phyloP scores from a whole-genome alignment of 495 filamentous ascomycete genomes.

The Acidiella bohemica region DNA sequence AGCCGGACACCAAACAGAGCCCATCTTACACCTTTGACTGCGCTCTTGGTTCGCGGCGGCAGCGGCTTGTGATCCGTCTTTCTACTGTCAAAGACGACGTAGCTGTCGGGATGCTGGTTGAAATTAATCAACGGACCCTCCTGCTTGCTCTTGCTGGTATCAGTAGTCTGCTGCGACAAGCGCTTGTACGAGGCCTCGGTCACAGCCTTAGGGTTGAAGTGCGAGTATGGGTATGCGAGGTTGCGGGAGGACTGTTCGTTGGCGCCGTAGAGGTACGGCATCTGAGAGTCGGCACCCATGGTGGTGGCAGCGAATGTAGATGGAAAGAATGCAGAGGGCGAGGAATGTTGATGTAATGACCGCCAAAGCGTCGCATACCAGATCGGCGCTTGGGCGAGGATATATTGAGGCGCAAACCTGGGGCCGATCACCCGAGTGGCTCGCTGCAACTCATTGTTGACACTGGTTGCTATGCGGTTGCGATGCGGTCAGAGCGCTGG shows the following conservation, averaged over 20 bases:
- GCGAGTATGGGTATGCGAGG: conserved; percentile 38
- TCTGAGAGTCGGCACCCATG: conserved; percentile 39
- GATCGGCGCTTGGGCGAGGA: no score
- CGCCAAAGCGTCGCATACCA: no score
- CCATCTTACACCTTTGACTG: conserved; percentile 50
- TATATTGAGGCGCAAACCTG: no score
- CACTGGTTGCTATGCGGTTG: no score
- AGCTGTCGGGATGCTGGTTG: conserved; percentile 65
- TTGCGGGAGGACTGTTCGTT: conserved; percentile 34
- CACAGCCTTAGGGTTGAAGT: conserved; percentile 72
- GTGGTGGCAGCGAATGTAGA: no score
- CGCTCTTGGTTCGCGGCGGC: conserved; percentile 52
- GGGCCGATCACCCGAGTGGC: no score
- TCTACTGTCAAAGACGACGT: conserved; percentile 32
- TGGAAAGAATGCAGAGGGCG: no score
- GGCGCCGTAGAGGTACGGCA: conserved; percentile 63
- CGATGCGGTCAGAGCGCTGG: no score
- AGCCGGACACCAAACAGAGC: conserved; percentile 53
- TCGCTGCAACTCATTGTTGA: no score
- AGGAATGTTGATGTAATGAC: no score
- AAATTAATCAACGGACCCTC: conserved; percentile 64
- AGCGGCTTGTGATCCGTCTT: conserved; percentile 48
- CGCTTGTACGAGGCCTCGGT: conserved; percentile 50
- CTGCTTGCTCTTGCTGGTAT: conserved; percentile 42
- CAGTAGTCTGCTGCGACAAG: conserved; percentile 12